Conservation (phyloP, 495 filamentous ascomycete species). For the Penicillium dipodomyicola region DNA sequence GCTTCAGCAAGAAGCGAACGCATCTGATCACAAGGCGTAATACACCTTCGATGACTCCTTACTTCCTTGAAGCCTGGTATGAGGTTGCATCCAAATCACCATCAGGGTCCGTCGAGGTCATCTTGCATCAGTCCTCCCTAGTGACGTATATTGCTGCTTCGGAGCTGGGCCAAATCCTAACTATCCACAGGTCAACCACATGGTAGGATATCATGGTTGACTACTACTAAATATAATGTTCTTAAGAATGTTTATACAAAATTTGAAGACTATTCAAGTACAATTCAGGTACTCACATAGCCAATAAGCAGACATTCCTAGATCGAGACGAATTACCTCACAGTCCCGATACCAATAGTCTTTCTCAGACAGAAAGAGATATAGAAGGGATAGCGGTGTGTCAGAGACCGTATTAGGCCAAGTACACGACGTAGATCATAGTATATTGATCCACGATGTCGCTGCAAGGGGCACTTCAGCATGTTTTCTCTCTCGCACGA, state of each 20-base stretch:
- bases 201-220: neutral
- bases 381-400: constrained; percentile 2
- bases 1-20: neutral
- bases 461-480: constrained; percentile 4
- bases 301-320: too few species aligned
- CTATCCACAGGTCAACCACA: neutral
- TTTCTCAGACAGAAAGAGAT: neutral
- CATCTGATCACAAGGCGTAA: neutral
- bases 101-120: neutral
- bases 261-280: too few species aligned
- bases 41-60: neutral
- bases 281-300: too few species aligned
- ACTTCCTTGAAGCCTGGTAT: neutral
- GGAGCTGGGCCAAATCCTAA: neutral
- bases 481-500: constrained; percentile 2
- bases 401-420: neutral
- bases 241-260: too few species aligned
- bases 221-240: too few species aligned
- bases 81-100: neutral
- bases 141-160: constrained; percentile 1
- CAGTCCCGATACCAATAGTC: neutral
- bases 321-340: too few species aligned
- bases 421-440: neutral
- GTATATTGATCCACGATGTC: constrained; percentile 1
- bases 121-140: neutral